phyloP scores from a whole-genome alignment of 192 early-diverging fungal species.

The Glomus cerebriforme region DNA sequence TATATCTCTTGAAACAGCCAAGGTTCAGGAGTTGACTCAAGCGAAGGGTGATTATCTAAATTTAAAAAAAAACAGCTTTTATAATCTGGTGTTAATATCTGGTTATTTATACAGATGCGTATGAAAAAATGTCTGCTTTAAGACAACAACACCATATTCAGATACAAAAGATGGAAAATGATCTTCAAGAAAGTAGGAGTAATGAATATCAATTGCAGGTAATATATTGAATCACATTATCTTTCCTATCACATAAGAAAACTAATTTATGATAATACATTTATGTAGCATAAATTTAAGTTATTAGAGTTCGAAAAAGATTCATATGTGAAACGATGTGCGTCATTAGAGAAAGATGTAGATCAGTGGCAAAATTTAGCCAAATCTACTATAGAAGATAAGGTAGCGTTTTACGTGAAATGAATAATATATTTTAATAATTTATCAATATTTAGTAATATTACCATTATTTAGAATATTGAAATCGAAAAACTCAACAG shows the following conservation, averaged over 20 bases:
- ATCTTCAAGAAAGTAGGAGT: background rate
- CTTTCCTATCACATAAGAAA: background rate
- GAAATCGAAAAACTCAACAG: background rate
- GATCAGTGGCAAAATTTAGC: slow-evolving; percentile 1
- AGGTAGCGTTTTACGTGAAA: background rate
- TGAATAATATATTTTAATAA: background rate
- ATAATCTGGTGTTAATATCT: background rate
- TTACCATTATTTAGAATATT: background rate
- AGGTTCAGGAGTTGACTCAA: background rate
- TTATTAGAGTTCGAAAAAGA: background rate
- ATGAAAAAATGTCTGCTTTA: background rate
- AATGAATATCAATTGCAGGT: slow-evolving; percentile 4
- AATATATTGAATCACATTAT: background rate
- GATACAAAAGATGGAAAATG: slow-evolving; percentile 1
- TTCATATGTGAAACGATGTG: background rate
- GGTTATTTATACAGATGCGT: background rate
- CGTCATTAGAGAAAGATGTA: slow-evolving; percentile 3
- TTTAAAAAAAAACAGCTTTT: background rate
- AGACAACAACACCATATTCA: slow-evolving; percentile 2
- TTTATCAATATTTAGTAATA: background rate
- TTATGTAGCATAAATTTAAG: background rate
- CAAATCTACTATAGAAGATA: background rate
- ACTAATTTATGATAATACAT: background rate
- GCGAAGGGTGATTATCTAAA: background rate
- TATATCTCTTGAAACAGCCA: background rate